phyloP scores from a whole-genome alignment of 108 stramenopile species.

The Stephanodiscus triporus region DNA sequence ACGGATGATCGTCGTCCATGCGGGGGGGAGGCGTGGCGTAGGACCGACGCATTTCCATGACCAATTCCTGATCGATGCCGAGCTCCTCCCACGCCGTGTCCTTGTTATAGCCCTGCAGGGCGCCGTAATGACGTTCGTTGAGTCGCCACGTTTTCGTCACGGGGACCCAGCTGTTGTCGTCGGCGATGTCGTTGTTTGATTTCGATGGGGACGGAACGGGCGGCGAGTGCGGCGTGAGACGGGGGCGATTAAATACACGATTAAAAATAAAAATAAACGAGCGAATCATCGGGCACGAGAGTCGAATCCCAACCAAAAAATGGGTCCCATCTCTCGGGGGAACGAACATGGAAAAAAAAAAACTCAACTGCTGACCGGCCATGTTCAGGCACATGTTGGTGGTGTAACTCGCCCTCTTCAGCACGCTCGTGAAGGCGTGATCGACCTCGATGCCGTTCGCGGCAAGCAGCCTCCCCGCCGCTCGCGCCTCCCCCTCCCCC shows the following conservation, averaged over 20 bases:
- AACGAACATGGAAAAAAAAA: too few species aligned
- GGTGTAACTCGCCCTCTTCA: conserved; percentile 75
- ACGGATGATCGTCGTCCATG: conserved; percentile 86
- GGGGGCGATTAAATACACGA: too few species aligned
- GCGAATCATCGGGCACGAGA: too few species aligned
- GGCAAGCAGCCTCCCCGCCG: conserved; percentile 73
- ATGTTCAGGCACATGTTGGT: conserved; percentile 81
- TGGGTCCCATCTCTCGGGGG: too few species aligned
- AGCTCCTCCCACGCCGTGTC: conserved; percentile 75
- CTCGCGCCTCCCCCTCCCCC: conserved; percentile 76
- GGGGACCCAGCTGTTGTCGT: conserved; percentile 62
- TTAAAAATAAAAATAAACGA: too few species aligned
- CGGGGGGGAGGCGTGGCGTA: conserved; percentile 73
- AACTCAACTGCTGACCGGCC: conserved; percentile 67
- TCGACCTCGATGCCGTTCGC: conserved; percentile 87
- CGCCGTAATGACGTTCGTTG: conserved; percentile 90
- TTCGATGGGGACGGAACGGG: too few species aligned
- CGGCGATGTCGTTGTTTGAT: background rate
- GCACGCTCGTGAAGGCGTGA: conserved; percentile 81
- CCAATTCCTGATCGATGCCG: conserved; percentile 76
- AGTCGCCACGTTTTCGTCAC: conserved; percentile 84
- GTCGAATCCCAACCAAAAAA: too few species aligned
- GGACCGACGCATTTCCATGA: conserved; percentile 83
- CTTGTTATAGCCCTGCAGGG: conserved; percentile 86
- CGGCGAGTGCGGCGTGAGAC: too few species aligned